Conservation (phyloP, 345 rosid genomes). For the Conringia planisiliqua region DNA sequence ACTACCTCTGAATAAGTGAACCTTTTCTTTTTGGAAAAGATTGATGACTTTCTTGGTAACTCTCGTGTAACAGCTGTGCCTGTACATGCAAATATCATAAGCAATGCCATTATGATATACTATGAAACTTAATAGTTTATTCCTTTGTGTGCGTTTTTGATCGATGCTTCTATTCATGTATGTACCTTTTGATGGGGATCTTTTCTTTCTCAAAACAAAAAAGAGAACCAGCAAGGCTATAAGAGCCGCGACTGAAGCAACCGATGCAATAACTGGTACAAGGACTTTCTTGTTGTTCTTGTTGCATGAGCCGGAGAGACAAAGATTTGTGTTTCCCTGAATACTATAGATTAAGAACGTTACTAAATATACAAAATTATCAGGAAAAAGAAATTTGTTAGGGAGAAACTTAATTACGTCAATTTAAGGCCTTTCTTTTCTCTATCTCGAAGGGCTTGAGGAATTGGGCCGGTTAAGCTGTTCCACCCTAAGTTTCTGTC, state of each 20-base stretch:
- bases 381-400: not conserved
- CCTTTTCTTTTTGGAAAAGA: slow-evolving; percentile 26
- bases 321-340: slow-evolving; percentile 38
- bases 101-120: not conserved
- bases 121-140: not conserved
- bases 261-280: slow-evolving; percentile 30
- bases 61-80: not conserved
- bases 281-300: slow-evolving; percentile 5
- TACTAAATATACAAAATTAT: not conserved
- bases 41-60: slow-evolving; percentile 10
- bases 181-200: not conserved
- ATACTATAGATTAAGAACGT: slow-evolving; percentile 1
- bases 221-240: slow-evolving; percentile 8
- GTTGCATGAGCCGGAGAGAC: slow-evolving; percentile 30
- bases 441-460: slow-evolving; percentile 20
- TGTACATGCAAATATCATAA: not conserved
- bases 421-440: slow-evolving; percentile 23
- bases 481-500: slow-evolving; percentile 43
- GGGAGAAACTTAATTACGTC: slow-evolving; percentile 23
- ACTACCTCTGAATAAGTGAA: slow-evolving; percentile 34
- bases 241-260: slow-evolving; percentile 1
- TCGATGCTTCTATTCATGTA: not conserved
- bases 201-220: slow-evolving; percentile 13
- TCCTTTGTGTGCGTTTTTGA: not conserved
- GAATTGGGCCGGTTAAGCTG: slow-evolving; percentile 38